phyloP scores from a whole-genome alignment of 2,329 filamentous ascomycete genomes.

The Immersiporthe knoxdaviesiana region DNA sequence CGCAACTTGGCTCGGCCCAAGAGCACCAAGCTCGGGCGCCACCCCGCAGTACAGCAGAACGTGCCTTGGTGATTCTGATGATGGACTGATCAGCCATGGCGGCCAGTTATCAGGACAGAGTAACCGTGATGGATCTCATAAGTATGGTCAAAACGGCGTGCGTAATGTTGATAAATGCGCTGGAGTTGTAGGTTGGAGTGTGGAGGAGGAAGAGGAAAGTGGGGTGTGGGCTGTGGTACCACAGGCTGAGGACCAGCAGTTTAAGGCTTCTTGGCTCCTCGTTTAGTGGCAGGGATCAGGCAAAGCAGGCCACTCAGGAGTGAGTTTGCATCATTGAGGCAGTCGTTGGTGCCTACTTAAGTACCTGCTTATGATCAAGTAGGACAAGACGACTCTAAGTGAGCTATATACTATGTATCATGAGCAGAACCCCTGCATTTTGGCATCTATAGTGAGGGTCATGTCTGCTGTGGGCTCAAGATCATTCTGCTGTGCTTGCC shows the following conservation, averaged over 20 bases:
- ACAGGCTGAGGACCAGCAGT: slow-evolving; percentile 8
- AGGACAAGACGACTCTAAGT: neutral
- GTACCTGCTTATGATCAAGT: neutral
- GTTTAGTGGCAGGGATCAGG: neutral
- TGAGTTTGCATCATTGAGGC: too few species aligned
- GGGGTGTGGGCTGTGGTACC: slow-evolving; percentile 4
- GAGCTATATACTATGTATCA: neutral
- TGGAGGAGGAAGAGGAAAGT: slow-evolving; percentile 3
- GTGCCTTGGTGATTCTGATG: slow-evolving; percentile 82
- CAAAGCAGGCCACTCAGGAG: neutral
- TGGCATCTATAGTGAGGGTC: neutral
- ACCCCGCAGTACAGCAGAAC: slow-evolving; percentile 34
- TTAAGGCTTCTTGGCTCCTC: slow-evolving; percentile 1
- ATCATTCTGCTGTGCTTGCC: neutral
- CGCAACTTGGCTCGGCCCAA: neutral
- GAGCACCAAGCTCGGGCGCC: slow-evolving; percentile 28
- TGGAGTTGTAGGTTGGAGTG: neutral
- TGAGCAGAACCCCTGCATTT: neutral
- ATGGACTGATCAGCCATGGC: slow-evolving; percentile 83
- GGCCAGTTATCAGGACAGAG: slow-evolving; percentile 30
- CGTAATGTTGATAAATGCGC: neutral
- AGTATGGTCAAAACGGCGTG: slow-evolving; percentile 7
- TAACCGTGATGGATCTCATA: slow-evolving; percentile 22
- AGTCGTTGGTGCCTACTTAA: too few species aligned
- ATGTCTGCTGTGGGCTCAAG: neutral